Evolutionary conservation across 2,329 filamentous ascomycete genomes (phyloP).

Genomic region (Pestalotiopsis sp.): DNA sequence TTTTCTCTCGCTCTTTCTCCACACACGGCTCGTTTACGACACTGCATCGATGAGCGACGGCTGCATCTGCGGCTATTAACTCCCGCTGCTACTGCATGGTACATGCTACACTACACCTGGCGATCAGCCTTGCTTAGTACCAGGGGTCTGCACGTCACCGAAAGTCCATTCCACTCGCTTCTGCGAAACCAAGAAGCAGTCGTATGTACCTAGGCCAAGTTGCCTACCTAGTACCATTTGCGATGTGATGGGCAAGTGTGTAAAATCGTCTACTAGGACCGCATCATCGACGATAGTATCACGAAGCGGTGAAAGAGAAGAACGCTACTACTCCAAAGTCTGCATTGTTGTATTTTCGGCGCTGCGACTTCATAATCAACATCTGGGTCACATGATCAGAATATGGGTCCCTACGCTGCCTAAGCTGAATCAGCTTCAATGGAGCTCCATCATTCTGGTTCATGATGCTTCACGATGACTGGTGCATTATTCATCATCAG

Average conservation of each 20-base stretch:
- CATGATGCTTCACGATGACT: background rate
- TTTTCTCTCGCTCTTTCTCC: background rate
- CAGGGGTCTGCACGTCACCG: background rate
- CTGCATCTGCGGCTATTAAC: constrained; percentile 5
- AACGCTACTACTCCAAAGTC: background rate
- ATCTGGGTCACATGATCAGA: constrained; percentile 5
- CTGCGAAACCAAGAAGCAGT: background rate
- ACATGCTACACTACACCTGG: background rate
- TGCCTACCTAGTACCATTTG: background rate
- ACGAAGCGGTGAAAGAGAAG: constrained; percentile 4
- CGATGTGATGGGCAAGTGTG: background rate
- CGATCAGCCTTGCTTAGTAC: background rate
- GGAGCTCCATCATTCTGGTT: background rate
- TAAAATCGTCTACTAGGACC: background rate
- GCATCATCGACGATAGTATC: background rate
- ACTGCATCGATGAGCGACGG: background rate
- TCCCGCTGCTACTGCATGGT: constrained; percentile 2
- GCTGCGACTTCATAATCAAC: background rate
- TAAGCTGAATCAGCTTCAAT: background rate
- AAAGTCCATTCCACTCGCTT: background rate
- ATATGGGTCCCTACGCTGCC: background rate
- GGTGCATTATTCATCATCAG: background rate
- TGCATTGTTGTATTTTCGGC: background rate
- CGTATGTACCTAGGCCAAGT: background rate
- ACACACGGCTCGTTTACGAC: background rate